phyloP scores from a whole-genome alignment of 306 rosid species.

The Lathyrus sativus region DNA sequence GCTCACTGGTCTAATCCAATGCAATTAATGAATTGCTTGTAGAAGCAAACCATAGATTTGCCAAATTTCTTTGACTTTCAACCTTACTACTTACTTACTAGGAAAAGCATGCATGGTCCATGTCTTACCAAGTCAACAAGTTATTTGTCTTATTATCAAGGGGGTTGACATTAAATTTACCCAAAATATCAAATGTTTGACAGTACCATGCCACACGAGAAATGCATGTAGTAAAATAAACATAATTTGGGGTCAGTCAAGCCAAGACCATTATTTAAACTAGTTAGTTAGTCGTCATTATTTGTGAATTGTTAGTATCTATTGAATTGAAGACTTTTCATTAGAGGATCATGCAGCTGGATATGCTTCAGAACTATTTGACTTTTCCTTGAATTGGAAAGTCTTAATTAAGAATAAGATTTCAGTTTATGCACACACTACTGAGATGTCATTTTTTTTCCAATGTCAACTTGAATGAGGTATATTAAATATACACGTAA shows the following conservation, averaged over 20 bases:
- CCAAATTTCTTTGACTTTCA: conserved; percentile 10
- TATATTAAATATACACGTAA: conserved; percentile 10
- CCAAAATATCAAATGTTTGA: conserved; percentile 28
- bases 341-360: conserved; percentile 26
- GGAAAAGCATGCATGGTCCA: not conserved
- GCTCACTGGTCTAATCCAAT: not conserved
- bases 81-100: conserved; percentile 1
- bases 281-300: not conserved
- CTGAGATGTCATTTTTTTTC: not conserved
- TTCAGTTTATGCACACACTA: conserved; percentile 3
- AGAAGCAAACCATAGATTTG: conserved; percentile 10
- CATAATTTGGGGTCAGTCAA: conserved; percentile 22
- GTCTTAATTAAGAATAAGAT: not conserved
- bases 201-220: conserved; percentile 9
- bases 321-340: conserved; percentile 27
- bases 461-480: conserved; percentile 6
- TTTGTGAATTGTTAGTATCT: not conserved
- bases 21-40: conserved; percentile 21
- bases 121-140: conserved; percentile 36
- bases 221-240: too few species aligned
- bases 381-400: conserved; percentile 3
- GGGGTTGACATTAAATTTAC: conserved; percentile 22
- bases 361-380: conserved; percentile 23
- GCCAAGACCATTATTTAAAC: not conserved
- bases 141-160: conserved; percentile 31